phyloP scores from a whole-genome alignment of 345 rosid species.

The Ceriops tagal region DNA sequence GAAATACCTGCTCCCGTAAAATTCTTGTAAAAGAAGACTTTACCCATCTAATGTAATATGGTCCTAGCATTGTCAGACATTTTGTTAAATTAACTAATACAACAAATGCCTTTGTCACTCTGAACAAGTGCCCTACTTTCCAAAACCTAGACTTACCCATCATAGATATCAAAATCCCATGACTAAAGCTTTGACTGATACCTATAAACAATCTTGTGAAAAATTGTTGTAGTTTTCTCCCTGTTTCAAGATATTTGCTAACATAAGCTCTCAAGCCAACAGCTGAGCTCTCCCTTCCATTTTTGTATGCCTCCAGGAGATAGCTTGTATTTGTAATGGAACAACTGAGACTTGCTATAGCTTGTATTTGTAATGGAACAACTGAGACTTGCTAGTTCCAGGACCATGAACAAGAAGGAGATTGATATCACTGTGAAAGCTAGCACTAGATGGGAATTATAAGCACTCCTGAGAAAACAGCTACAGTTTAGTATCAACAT shows the following conservation, averaged over 20 bases:
- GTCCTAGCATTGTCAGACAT: slow-evolving; percentile 98
- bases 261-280: slow-evolving; percentile 98
- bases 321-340: slow-evolving; percentile 88
- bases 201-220: not conserved
- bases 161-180: slow-evolving; percentile 13
- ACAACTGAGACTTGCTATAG: slow-evolving; percentile 90
- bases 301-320: slow-evolving; percentile 94
- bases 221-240: slow-evolving; percentile 70
- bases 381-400: slow-evolving; percentile 95
- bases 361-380: slow-evolving; percentile 92
- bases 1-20: not conserved
- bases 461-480: slow-evolving; percentile 87
- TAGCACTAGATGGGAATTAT: slow-evolving; percentile 80
- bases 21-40: slow-evolving; percentile 1
- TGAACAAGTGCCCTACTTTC: slow-evolving; percentile 93
- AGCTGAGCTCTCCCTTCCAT: slow-evolving; percentile 98
- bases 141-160: slow-evolving; percentile 51
- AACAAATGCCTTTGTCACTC: slow-evolving; percentile 87
- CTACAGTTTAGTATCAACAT: slow-evolving; percentile 32
- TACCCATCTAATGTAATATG: slow-evolving; percentile 77
- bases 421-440: slow-evolving; percentile 90
- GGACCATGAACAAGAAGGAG: slow-evolving; percentile 97
- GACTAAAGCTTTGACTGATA: not conserved
- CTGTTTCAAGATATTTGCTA: slow-evolving; percentile 91
- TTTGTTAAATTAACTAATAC: slow-evolving; percentile 93